phyloP scores from a whole-genome alignment of 345 rosid species.

The Eucalyptus paniculata region DNA sequence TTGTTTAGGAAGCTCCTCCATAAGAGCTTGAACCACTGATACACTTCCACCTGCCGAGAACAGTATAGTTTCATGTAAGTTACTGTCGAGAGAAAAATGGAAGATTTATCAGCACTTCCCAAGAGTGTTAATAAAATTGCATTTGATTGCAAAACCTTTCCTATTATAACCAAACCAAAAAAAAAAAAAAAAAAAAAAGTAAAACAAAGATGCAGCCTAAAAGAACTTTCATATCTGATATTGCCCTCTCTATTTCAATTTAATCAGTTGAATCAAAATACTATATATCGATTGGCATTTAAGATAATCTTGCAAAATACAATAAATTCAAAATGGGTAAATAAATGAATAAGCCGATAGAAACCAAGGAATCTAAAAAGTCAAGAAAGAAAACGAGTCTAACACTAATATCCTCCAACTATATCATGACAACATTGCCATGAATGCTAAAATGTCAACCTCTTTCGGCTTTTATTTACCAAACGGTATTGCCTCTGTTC shows the following conservation, averaged over 20 bases:
- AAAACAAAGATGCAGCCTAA: neutral
- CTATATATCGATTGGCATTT: neutral
- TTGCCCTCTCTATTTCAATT: neutral
- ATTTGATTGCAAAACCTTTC: neutral
- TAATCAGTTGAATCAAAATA: neutral
- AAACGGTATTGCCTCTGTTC: neutral
- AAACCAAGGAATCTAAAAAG: neutral
- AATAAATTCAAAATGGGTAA: neutral
- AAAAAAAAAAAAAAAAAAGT: neutral
- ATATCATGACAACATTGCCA: neutral
- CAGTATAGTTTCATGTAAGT: neutral
- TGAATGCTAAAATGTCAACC: neutral
- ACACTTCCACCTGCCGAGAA: constrained; percentile 39
- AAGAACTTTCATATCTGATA: neutral
- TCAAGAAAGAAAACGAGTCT: neutral
- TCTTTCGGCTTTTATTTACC: neutral
- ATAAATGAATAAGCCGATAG: neutral
- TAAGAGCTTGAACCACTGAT: constrained; percentile 62
- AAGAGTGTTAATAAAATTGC: neutral
- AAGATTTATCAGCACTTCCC: neutral
- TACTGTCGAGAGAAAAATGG: neutral
- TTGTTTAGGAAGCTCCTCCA: constrained; percentile 80
- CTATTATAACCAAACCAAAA: neutral
- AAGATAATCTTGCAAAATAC: neutral
- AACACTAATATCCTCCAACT: neutral